Evolutionary conservation across 192 early-diverging fungal genomes (phyloP).

Genomic region (Coemansia sp.): DNA sequence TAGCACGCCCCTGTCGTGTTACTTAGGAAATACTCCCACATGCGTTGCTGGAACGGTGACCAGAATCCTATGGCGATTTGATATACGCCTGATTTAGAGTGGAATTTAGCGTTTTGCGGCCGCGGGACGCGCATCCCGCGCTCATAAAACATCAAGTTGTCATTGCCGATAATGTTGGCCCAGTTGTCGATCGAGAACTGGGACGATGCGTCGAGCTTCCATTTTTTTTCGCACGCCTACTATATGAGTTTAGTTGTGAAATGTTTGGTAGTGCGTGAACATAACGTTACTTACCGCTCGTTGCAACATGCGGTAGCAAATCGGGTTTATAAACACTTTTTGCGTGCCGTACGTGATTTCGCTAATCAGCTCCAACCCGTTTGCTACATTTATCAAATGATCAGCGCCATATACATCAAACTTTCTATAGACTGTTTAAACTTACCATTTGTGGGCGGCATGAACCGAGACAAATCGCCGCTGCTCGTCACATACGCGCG

Average conservation of each 20-base stretch:
- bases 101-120: constrained; percentile 14
- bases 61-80: constrained; percentile 27
- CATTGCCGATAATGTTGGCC: constrained; percentile 13
- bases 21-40: constrained; percentile 26
- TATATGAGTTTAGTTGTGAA: too few species aligned
- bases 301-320: constrained; percentile 34
- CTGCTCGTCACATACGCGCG: neutral
- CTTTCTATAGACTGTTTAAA: too few species aligned
- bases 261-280: too few species aligned
- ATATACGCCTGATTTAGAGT: neutral
- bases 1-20: constrained; percentile 24
- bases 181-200: constrained; percentile 37
- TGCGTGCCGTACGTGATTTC: neutral
- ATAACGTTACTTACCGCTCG: constrained; percentile 2
- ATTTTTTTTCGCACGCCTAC: constrained; percentile 6
- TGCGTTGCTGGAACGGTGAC: constrained; percentile 31
- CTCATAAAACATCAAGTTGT: constrained; percentile 18
- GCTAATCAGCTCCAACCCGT: neutral
- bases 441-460: too few species aligned
- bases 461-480: neutral
- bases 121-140: constrained; percentile 27
- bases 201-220: constrained; percentile 15
- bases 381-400: neutral
- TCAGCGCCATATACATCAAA: neutral
- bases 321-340: constrained; percentile 19